Base-by-base conservation (phyloP, 2,329 filamentous ascomycete species). In the Metarhizium sp. region DNA sequence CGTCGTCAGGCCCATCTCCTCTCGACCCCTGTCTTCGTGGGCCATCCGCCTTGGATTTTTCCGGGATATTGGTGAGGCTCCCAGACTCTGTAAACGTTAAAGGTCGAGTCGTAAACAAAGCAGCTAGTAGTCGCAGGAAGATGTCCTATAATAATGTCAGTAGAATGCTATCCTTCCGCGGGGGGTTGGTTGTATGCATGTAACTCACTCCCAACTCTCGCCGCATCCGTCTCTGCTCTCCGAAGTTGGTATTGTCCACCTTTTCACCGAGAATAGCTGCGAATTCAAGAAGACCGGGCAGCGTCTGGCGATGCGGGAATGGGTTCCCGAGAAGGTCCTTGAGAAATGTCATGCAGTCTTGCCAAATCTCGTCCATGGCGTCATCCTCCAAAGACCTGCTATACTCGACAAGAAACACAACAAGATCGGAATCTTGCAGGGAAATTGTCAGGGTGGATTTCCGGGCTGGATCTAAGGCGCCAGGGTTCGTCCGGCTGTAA, bases 281-380 rank as follows among this genome's bases (percentile, higher is more conserved):
- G 65, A 97, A 96, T 63, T 95, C 89, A 13, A 99, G 75, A 48
- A 99, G 75, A 52, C 86, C 85, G 6, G 94, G 89, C 43, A 99
- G 72, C 7, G 92, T 92, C 66, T 96, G 92, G 55, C 94, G 81
- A 72, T 99, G 92, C 2, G 94, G 94, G 64, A 99, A 90, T 1
- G 94, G 95, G 65, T 99, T 99, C 29, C 87, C 85, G 32, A 99
- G 78, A 32, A 99, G 81, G 67, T 99, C 95, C 59, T 85, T 87
- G 58, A 97, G 71, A 69, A 99, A 99, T 0, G 87, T 82, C 64
- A 92, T 90, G 68, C 92, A 99, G 67, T 99, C 92, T 45, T 85
- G 80, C 94, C 94, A 99, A 51, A 99, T 96, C 71, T 99, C 94
- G 64, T 99, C 94, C 80, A 96, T 92, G 16, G 94, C 88, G 73